Evolutionary conservation across 2,329 filamentous ascomycete species (phyloP).

Genomic region (Didymella segeticola): DNA sequence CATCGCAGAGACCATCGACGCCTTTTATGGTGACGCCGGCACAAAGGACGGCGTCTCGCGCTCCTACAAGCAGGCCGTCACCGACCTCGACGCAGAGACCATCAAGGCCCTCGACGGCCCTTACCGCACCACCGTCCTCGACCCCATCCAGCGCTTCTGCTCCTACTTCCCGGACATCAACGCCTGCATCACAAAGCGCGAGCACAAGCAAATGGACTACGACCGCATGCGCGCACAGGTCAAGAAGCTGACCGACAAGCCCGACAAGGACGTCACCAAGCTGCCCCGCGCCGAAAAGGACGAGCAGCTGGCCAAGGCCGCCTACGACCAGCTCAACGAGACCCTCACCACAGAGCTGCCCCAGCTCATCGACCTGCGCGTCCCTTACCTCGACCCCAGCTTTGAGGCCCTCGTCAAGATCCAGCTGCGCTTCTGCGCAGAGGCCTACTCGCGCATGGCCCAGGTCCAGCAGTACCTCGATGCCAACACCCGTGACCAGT

Average conservation of each 20-base stretch:
- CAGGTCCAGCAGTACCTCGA: slow-evolving; percentile 99
- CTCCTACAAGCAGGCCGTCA: slow-evolving; percentile 98
- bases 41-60: slow-evolving; percentile 93
- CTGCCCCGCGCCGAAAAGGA: slow-evolving; percentile 96
- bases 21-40: slow-evolving; percentile 96
- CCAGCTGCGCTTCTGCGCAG: slow-evolving; percentile 94
- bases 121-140: slow-evolving; percentile 90
- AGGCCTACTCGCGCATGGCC: slow-evolving; percentile 97
- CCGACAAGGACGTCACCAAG: slow-evolving; percentile 97
- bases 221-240: slow-evolving; percentile 94
- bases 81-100: slow-evolving; percentile 96
- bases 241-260: slow-evolving; percentile 96
- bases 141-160: slow-evolving; percentile 95
- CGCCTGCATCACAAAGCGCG: slow-evolving; percentile 98
- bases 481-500: slow-evolving; percentile 93
- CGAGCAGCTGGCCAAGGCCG: slow-evolving; percentile 88
- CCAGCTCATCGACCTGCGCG: slow-evolving; percentile 93
- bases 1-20: slow-evolving; percentile 98
- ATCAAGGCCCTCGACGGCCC: slow-evolving; percentile 98
- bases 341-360: slow-evolving; percentile 92
- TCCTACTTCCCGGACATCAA: slow-evolving; percentile 99
- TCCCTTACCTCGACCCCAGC: slow-evolving; percentile 94
- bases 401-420: slow-evolving; percentile 99
- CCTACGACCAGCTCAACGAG: slow-evolving; percentile 97
- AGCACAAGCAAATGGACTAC: slow-evolving; percentile 98